Evolutionary conservation across 164 flowering plant genomes (phyloP).

Genomic region (Dillenia suffruticosa): DNA sequence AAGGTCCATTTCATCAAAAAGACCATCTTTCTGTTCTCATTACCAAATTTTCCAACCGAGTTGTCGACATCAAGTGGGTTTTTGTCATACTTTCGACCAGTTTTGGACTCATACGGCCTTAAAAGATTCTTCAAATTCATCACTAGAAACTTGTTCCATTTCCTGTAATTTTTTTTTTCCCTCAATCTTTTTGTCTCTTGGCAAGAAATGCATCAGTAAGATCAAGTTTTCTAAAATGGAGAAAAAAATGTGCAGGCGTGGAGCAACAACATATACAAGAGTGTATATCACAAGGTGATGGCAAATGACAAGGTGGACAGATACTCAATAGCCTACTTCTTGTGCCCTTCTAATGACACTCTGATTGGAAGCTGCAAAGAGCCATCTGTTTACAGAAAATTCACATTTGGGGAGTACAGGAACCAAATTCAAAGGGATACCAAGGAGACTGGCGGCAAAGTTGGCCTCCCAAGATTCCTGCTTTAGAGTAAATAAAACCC

Average conservation of each 20-base stretch:
- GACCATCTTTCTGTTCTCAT: no score
- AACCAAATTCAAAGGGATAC: slow-evolving; percentile 64
- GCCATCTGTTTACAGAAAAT: slow-evolving; percentile 54
- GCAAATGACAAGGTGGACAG: slow-evolving; percentile 51
- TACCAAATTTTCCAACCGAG: no score
- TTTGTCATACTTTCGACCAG: no score
- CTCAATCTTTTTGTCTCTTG: no score
- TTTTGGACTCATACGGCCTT: no score
- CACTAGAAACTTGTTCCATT: neutral
- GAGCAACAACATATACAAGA: slow-evolving; percentile 75
- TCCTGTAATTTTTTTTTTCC: neutral
- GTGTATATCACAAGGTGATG: slow-evolving; percentile 79
- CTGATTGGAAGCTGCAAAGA: slow-evolving; percentile 46
- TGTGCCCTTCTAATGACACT: slow-evolving; percentile 73
- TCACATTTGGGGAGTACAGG: slow-evolving; percentile 70
- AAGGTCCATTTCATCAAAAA: no score
- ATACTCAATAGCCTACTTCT: slow-evolving; percentile 71
- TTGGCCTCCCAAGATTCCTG: slow-evolving; percentile 67
- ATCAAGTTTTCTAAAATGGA: neutral
- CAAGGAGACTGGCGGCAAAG: slow-evolving; percentile 50
- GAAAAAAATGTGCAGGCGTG: slow-evolving; percentile 48
- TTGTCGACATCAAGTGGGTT: no score
- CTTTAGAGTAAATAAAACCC: slow-evolving; percentile 8
- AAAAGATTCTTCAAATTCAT: no score
- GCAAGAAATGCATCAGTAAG: no score